A percentile compares a stretch with the other conserved stretches of the same genome.
Evolutionary conservation across 2,329 filamentous ascomycete genomes (phyloP).

Genomic region (Akanthomyces muscarius): DNA sequence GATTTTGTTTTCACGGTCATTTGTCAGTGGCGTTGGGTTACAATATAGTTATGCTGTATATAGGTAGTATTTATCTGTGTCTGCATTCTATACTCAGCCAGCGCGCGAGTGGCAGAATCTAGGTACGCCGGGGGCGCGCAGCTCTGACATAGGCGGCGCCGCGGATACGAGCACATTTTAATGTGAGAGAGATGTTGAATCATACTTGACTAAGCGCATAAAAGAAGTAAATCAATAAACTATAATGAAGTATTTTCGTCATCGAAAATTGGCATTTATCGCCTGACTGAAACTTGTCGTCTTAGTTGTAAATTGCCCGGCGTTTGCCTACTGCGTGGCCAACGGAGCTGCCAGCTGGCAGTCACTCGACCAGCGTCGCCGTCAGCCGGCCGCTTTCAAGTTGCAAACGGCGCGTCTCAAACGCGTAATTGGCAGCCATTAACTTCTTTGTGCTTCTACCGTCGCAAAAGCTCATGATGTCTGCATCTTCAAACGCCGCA

Average conservation of each 20-base stretch:
- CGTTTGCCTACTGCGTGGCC: background rate
- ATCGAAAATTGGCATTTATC: too few relatives aligned
- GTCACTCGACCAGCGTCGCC: background rate
- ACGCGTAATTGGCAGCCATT: background rate
- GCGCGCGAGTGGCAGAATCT: background rate
- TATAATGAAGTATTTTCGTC: too few relatives aligned
- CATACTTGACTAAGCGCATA: too few relatives aligned
- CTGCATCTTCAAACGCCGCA: background rate
- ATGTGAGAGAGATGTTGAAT: too few relatives aligned
- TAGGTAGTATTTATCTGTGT: background rate
- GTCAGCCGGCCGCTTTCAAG: background rate
- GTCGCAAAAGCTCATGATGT: background rate
- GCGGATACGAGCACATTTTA: too few relatives aligned
- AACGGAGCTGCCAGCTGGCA: conserved; percentile 11
- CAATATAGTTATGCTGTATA: background rate
- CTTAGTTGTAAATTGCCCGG: background rate
- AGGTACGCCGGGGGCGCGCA: too few relatives aligned
- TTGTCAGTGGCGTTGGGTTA: background rate
- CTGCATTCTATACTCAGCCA: background rate
- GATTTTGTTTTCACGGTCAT: background rate
- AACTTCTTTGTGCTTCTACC: background rate
- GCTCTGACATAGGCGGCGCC: too few relatives aligned
- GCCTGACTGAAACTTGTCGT: background rate
- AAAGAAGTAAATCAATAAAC: too few relatives aligned
- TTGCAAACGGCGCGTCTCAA: conserved; percentile 13